These are phyloP conservation scores for Calonectria crousiana DNA, from an alignment of 2,329 filamentous ascomycete species.

Conservation along the genomic window DNA sequence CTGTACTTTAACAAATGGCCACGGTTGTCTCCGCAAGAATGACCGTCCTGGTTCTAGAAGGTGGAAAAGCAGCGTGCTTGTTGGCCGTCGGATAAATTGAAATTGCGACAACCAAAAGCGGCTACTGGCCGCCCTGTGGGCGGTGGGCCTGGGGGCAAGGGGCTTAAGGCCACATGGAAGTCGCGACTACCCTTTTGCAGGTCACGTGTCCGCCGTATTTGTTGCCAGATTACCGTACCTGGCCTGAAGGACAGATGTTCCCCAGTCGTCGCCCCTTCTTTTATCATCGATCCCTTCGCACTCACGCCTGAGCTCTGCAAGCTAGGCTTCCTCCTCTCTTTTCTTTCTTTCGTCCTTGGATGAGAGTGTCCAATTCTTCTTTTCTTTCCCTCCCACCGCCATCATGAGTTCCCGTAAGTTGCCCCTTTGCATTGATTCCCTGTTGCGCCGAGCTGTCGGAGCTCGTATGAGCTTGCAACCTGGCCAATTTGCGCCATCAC, in stretches of 20 bases:
- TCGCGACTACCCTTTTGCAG: neutral
- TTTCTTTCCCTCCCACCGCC: constrained; percentile 51
- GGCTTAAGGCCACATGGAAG: constrained; percentile 9
- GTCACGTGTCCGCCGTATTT: neutral
- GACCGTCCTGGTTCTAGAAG: constrained; percentile 1
- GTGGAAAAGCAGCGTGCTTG: neutral
- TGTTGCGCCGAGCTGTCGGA: constrained; percentile 36
- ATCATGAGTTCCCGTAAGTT: constrained; percentile 69
- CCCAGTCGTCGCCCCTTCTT: constrained; percentile 48
- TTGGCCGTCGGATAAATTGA: constrained; percentile 1
- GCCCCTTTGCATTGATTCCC: constrained; percentile 15
- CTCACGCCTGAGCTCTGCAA: constrained; percentile 52
- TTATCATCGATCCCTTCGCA: constrained; percentile 49
- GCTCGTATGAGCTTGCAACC: constrained; percentile 31
- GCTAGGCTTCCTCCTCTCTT: constrained; percentile 51
- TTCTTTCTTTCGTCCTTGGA: constrained; percentile 52
- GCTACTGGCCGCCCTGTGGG: constrained; percentile 9
- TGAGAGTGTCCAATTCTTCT: constrained; percentile 56
- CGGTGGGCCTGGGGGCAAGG: neutral
- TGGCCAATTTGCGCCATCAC: constrained; percentile 23
- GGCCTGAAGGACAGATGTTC: constrained; percentile 35
- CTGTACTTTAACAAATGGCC: constrained; percentile 3
- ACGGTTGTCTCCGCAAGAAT: constrained; percentile 8
- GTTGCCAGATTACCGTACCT: constrained; percentile 12
- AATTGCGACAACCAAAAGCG: constrained; percentile 9